Conservation (phyloP, 1,284 basidiomycete genomes). For the Cutaneotrichosporon sp. region DNA sequence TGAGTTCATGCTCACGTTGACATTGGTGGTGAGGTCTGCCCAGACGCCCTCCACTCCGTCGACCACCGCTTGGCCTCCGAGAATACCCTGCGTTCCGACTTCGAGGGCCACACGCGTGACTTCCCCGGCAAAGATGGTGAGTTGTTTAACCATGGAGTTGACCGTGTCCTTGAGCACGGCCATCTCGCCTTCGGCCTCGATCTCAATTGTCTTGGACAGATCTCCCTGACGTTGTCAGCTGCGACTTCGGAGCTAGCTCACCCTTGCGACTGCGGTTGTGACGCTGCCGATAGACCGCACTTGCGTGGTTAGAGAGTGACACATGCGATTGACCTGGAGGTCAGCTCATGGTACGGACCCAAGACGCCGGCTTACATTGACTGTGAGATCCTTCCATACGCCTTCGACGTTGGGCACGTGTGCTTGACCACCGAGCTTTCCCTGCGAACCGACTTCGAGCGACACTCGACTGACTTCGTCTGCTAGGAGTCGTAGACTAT, state of each 20-base stretch:
- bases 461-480: conserved; percentile 97
- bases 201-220: conserved; percentile 61
- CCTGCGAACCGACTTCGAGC: conserved; percentile 85
- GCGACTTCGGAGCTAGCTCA: conserved; percentile 28
- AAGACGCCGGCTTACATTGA: conserved; percentile 62
- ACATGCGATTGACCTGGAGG: conserved; percentile 84
- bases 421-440: conserved; percentile 85
- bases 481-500: conserved; percentile 81
- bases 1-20: conserved; percentile 62
- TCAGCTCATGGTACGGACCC: conserved; percentile 23
- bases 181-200: conserved; percentile 88
- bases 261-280: conserved; percentile 81
- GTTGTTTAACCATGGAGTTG: conserved; percentile 78
- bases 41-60: conserved; percentile 93
- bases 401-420: conserved; percentile 92
- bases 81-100: conserved; percentile 86
- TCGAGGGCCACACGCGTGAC: conserved; percentile 92
- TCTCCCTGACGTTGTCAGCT: conserved; percentile 43
- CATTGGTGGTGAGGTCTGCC: conserved; percentile 87
- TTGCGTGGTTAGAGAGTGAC: conserved; percentile 88
- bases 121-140: conserved; percentile 89
- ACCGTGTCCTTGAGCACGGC: conserved; percentile 69
- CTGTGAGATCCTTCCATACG: conserved; percentile 88
- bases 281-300: conserved; percentile 89
- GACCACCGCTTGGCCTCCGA: conserved; percentile 89